phyloP scores from a whole-genome alignment of 441 rosid species.

The Populus trichocarpa region DNA sequence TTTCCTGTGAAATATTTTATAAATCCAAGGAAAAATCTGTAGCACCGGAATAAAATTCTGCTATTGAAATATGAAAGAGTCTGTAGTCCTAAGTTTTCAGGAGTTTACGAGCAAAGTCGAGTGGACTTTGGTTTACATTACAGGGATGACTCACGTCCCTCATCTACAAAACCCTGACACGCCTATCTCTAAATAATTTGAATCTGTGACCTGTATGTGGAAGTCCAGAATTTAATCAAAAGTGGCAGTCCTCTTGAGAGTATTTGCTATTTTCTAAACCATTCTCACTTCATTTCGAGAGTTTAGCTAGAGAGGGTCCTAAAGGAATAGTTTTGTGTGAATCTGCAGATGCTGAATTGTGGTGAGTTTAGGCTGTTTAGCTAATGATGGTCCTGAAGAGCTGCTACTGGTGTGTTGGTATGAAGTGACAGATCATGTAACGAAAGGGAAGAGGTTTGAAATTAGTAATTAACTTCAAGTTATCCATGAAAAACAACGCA shows the following conservation, averaged over 20 bases:
- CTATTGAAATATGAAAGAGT: neutral
- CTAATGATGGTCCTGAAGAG: neutral
- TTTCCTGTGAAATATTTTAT: neutral
- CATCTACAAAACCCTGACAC: neutral
- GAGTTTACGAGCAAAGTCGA: neutral
- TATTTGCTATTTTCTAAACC: neutral
- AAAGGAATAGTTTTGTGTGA: neutral
- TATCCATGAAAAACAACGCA: slow-evolving; percentile 31
- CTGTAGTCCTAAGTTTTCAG: neutral
- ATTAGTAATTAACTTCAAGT: neutral
- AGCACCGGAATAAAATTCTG: neutral
- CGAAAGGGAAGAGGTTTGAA: neutral
- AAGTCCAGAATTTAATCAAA: neutral
- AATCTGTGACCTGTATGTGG: neutral
- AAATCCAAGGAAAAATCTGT: neutral
- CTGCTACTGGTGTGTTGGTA: neutral
- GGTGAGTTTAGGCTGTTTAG: neutral
- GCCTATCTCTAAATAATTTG: neutral
- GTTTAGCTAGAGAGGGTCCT: neutral
- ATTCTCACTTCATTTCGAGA: neutral
- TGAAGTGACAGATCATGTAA: neutral
- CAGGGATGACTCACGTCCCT: neutral
- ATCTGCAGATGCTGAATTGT: neutral
- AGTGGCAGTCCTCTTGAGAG: neutral
- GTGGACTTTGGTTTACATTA: neutral